Evolutionary conservation across 2,329 filamentous ascomycete species (phyloP).

Genomic region (Xylaria sp.): DNA sequence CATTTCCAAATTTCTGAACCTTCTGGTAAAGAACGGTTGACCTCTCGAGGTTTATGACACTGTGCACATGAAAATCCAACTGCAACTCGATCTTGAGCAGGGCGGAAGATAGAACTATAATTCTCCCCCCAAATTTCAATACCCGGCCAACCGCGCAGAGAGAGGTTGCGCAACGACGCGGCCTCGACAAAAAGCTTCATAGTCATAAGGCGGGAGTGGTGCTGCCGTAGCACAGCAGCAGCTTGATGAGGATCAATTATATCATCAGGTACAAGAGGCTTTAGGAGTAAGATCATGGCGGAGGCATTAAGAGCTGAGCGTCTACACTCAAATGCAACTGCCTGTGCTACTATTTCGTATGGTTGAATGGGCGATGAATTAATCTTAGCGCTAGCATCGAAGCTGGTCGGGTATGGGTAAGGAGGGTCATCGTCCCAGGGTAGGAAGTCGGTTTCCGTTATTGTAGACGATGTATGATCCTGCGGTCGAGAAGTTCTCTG

Average conservation of each 20-base stretch:
- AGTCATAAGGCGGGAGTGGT: constrained; percentile 67
- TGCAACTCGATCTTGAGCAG: constrained; percentile 65
- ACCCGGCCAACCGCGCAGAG: constrained; percentile 66
- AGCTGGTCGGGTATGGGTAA: constrained; percentile 60
- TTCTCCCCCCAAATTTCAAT: constrained; percentile 64
- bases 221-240: constrained; percentile 65
- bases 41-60: constrained; percentile 66
- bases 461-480: constrained; percentile 53
- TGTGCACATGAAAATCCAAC: constrained; percentile 64
- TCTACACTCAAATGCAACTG: constrained; percentile 65
- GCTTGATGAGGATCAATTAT: constrained; percentile 67
- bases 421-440: constrained; percentile 67
- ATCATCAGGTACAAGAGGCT: constrained; percentile 64
- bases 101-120: constrained; percentile 64
- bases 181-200: constrained; percentile 71
- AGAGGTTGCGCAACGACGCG: constrained; percentile 69
- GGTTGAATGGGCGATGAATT: constrained; percentile 62
- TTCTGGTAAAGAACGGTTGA: constrained; percentile 57
- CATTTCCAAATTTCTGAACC: constrained; percentile 65
- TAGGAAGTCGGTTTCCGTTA: constrained; percentile 68
- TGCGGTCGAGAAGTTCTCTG: constrained; percentile 44
- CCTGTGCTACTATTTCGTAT: constrained; percentile 62
- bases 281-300: constrained; percentile 68
- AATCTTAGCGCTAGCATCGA: constrained; percentile 27
- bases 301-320: constrained; percentile 68